Evolutionary conservation across 345 rosid genomes (phyloP), one percentile per base, ranked within the genome.

Genomic region (Toxicodendron radicans): DNA sequence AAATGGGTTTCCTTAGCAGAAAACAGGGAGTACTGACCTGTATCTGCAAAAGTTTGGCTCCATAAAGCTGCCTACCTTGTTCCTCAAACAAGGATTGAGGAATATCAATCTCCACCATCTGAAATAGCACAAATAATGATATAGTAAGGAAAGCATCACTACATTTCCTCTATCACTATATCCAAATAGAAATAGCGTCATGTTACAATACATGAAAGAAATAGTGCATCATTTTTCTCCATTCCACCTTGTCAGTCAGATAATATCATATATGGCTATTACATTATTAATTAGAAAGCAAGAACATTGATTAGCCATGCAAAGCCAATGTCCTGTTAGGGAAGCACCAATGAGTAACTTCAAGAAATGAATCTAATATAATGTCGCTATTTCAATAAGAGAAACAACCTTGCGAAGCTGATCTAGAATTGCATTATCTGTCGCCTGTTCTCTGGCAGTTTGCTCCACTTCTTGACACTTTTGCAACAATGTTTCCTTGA

Each of bases 101-200:
- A 78, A 92, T 82, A 79, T 95, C 97, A 73, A 91, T 80, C 82
- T 90, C 98, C 75, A 89, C 97, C 98, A 92, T 95, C 99, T 94
- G 79, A 70, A 73, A 32, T 12, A 10, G 32, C 54, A 74, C 3
- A 72, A 4, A 30, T 71, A 33, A 53, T 45, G 48, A 13, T 6
- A 46, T 13, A 2, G 59, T 6, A 41, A 38, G 43, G 43, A 38
- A 23, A 18, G 58, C 60, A 8, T 57, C 30, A 21, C 12, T 10
- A 57, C 10, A 57, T 57, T 57, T n/a, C 23, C 59, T 20, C 2
- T 16, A 38, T 6, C 9, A 38, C 18, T 14, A 51, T 13, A 51
- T 51, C 20, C 20, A 51, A 51, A 51, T 4, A 14, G 20, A 18
- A 51, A 38, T 38, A 5, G 43, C 9, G 10, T 51, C 54, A 51